A percentile compares a stretch with the other conserved stretches of the same genome.
Conservation (phyloP, 768 basidiomycete species). For the Tephrocybe sp. region DNA sequence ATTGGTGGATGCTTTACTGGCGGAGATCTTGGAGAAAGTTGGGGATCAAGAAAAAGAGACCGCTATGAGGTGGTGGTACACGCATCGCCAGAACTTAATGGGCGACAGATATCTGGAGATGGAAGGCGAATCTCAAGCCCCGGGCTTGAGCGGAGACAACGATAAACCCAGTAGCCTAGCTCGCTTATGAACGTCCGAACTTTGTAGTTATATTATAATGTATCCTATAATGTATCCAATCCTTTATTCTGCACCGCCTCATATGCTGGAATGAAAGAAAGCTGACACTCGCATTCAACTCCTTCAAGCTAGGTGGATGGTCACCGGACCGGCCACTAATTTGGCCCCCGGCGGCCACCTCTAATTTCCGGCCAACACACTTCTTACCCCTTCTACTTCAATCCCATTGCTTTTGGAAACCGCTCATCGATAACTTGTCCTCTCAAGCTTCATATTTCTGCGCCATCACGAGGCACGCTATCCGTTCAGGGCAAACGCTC, state of each 20-base stretch:
- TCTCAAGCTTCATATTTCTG: constrained; percentile 7
- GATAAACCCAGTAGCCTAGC: constrained; percentile 4
- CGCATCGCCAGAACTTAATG: constrained; percentile 11
- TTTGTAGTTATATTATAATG: too few relatives aligned
- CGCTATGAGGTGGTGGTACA: constrained; percentile 73
- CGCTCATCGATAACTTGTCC: constrained; percentile 6
- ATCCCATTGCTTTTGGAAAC: constrained; percentile 9
- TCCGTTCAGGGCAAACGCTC: constrained; percentile 6
- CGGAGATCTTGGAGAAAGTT: constrained; percentile 59
- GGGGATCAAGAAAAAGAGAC: constrained; percentile 70
- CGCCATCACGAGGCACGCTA: constrained; percentile 13
- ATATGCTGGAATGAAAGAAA: too few relatives aligned
- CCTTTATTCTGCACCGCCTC: too few relatives aligned
- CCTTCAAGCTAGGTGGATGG: constrained; percentile 7
- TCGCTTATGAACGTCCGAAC: constrained; percentile 14
- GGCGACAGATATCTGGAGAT: constrained; percentile 20
- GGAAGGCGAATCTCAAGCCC: background rate
- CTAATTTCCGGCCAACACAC: constrained; percentile 11
- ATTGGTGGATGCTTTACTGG: constrained; percentile 56
- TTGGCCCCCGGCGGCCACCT: constrained; percentile 18
- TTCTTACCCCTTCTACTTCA: constrained; percentile 9
- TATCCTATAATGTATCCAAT: too few relatives aligned
- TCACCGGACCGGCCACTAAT: constrained; percentile 25
- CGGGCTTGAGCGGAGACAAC: constrained; percentile 4
- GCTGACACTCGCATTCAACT: too few relatives aligned